These are phyloP conservation scores for Neurospora sp. DNA, from an alignment of 495 filamentous ascomycete species.

Conservation along the genomic window DNA sequence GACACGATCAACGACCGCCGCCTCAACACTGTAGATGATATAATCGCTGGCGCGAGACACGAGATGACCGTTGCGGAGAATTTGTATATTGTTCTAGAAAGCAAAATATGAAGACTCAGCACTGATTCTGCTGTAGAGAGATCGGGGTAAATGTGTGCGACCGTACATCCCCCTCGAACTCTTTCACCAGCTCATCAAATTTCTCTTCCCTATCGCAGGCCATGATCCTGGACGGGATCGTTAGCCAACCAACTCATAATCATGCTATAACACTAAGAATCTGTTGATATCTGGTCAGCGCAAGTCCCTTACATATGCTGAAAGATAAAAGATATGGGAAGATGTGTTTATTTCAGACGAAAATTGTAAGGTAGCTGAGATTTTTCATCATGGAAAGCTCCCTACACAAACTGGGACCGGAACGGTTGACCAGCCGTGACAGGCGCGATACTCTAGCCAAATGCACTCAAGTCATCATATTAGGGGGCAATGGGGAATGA, in stretches of 20 bases:
- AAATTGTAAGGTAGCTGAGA: slow-evolving; percentile 89
- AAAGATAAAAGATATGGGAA: slow-evolving; percentile 2
- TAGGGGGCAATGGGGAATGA: slow-evolving; percentile 10
- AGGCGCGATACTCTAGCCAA: slow-evolving; percentile 92
- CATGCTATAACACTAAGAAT: slow-evolving; percentile 2
- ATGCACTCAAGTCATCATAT: slow-evolving; percentile 99
- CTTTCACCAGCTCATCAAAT: slow-evolving; percentile 61
- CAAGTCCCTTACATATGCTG: slow-evolving; percentile 3
- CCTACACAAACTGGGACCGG: slow-evolving; percentile 22
- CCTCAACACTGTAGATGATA: slow-evolving; percentile 97
- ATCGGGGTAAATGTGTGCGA: slow-evolving; percentile 21
- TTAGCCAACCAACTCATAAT: slow-evolving; percentile 4
- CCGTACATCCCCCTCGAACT: slow-evolving; percentile 64
- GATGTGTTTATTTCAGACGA: slow-evolving; percentile 59
- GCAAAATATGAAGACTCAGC: slow-evolving; percentile 42
- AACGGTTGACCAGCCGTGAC: slow-evolving; percentile 27
- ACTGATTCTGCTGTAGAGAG: slow-evolving; percentile 26
- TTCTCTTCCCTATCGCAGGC: slow-evolving; percentile 87
- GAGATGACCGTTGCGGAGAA: slow-evolving; percentile 85
- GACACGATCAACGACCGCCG: slow-evolving; percentile 74
- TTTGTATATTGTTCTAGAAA: slow-evolving; percentile 57
- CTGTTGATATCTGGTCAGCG: slow-evolving; percentile 13
- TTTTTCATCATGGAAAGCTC: slow-evolving; percentile 85
- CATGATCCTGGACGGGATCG: slow-evolving; percentile 56
- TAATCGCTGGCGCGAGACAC: slow-evolving; percentile 92